Evolutionary conservation across 768 basidiomycete species (phyloP), one percentile per base, ranked within the genome.

Genomic region (Tricholoma bakamatsutake): DNA sequence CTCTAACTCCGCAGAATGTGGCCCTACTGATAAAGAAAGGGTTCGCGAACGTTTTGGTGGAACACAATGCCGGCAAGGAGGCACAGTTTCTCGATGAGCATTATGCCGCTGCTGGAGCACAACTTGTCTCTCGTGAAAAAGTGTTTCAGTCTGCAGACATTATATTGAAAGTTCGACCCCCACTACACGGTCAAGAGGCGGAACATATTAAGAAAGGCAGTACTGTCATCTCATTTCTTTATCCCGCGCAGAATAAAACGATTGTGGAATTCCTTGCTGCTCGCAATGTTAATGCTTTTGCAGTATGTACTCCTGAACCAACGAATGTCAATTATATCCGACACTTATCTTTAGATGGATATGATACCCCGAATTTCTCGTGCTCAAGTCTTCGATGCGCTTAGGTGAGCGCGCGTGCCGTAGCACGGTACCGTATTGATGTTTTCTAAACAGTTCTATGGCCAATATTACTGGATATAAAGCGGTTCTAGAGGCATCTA

Each of bases 401-500:
- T 94, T 62, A 92, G 89, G 90, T 88, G 53, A 59, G 68, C 54
- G 45, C 35, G 53, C 59, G 27, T 54, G 43, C 37, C 24, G 13
- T 27, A 53, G 33, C 57, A 27, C 30, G 39, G 9, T 50, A 12
- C 27, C 1, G 55, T 54, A 15, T 48, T 49, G 52, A 40, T 58
- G 30, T 53, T n/a, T 45, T 47, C 30, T 42, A 15, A 53, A 5
- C 54, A 92, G 92, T 64, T 93, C 90, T 24, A 94, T 94, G 92
- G 85, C 88, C n/a, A 94, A 93, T 66, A 93, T 92, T 40, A 82
- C 90, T n/a, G 92, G 92, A 11, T 94, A 94, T 69, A 92, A 94
- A 68, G 92, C 92, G 39, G 90, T 94, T 47, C 69, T 94, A 66
- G 92, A 94, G 69, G 92, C 92, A 30, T 89, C 90, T 24, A 93